A percentile compares a stretch with the other conserved stretches of the same genome.
Evolutionary conservation across 345 rosid species (phyloP).

Genomic region (Sonneratia alba): DNA sequence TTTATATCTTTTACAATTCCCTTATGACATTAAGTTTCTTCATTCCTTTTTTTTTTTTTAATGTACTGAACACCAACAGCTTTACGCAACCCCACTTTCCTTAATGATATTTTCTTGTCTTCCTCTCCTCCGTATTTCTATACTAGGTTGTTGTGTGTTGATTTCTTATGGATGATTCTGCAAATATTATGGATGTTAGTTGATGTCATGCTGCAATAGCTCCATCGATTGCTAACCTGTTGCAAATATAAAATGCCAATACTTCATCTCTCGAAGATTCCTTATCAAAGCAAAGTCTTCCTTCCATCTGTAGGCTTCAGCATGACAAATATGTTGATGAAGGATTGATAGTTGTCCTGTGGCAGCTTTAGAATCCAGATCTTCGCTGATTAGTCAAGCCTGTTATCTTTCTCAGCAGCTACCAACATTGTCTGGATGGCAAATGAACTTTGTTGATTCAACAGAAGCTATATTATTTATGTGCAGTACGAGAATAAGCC

Average conservation of each 20-base stretch:
- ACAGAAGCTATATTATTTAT: conserved; percentile 60
- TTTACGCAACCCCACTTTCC: too few species aligned
- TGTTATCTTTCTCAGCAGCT: conserved; percentile 24
- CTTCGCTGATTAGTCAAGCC: background rate
- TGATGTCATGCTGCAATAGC: background rate
- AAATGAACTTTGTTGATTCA: conserved; percentile 55
- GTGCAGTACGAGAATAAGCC: background rate
- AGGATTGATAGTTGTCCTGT: background rate
- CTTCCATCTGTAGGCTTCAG: background rate
- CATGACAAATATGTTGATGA: background rate
- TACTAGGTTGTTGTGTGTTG: conserved; percentile 70
- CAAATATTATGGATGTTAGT: conserved; percentile 24
- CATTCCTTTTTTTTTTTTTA: too few species aligned
- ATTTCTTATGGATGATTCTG: conserved; percentile 64
- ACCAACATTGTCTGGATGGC: conserved; percentile 66
- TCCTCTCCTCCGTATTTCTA: background rate
- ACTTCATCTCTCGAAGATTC: background rate
- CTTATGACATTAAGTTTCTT: too few species aligned
- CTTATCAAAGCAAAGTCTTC: background rate
- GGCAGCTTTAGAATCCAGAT: background rate
- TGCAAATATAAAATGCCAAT: background rate
- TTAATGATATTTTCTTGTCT: too few species aligned
- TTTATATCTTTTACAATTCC: too few species aligned
- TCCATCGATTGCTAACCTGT: background rate
- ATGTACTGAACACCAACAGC: too few species aligned